These are phyloP conservation scores for Hypomontagnella submonticulosa DNA, from an alignment of 495 filamentous ascomycete species.

Conservation along the genomic window DNA sequence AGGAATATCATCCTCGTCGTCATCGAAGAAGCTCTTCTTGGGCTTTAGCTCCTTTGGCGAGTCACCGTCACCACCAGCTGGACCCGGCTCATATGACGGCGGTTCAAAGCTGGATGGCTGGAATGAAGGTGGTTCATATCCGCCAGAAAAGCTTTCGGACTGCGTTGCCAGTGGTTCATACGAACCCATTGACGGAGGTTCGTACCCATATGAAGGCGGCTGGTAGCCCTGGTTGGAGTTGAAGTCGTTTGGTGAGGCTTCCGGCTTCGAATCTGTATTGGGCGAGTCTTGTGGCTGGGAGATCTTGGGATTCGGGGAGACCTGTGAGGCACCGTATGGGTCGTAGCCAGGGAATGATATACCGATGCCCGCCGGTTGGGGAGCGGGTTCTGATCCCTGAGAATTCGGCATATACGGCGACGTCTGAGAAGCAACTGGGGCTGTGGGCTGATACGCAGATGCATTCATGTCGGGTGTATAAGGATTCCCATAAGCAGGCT, in stretches of 20 bases:
- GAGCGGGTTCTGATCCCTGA: constrained; percentile 35
- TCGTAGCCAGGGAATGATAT: constrained; percentile 47
- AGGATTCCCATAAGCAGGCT: constrained; percentile 46
- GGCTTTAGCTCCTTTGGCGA: constrained; percentile 57
- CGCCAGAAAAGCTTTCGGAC: constrained; percentile 39
- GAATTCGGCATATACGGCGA: constrained; percentile 43
- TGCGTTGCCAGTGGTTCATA: constrained; percentile 51
- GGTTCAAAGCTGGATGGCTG: constrained; percentile 65
- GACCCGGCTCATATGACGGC: constrained; percentile 64
- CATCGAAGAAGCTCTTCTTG: constrained; percentile 84
- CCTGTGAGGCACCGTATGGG: constrained; percentile 36
- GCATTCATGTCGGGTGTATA: constrained; percentile 47
- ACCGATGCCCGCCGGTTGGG: constrained; percentile 32
- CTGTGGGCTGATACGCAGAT: constrained; percentile 46
- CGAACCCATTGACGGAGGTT: constrained; percentile 51
- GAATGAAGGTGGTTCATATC: constrained; percentile 64
- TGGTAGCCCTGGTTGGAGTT: constrained; percentile 48
- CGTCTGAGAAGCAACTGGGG: constrained; percentile 32
- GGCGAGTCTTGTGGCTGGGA: constrained; percentile 20
- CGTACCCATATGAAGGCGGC: constrained; percentile 56
- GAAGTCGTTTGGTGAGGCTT: constrained; percentile 16
- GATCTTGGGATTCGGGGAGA: constrained; percentile 24
- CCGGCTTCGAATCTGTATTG: constrained; percentile 11
- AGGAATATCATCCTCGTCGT: constrained; percentile 71
- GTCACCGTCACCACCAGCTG: constrained; percentile 56